Percentiles rank a stretch among this genome's conserved stretches.
Evolutionary conservation across 257 asterid species (phyloP).

Genomic region (Orobanche coerulescens): DNA sequence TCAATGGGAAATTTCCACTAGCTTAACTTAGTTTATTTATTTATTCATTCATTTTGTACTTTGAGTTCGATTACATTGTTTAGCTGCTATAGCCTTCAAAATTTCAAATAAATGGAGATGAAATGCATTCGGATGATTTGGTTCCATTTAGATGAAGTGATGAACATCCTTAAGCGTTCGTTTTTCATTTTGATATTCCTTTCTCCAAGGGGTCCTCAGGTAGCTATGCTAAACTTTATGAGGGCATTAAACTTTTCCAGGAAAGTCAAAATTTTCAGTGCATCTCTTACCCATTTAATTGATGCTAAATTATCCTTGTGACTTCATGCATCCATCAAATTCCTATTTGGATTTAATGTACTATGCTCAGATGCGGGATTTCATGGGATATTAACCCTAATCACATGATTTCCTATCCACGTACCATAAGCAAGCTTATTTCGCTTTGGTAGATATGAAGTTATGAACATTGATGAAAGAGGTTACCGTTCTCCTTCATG

Average conservation of each 20-base stretch:
- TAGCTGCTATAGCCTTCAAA: neutral
- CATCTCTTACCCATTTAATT: neutral
- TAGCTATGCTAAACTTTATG: neutral
- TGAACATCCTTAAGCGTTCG: neutral
- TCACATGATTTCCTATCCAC: too few relatives aligned
- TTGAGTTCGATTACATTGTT: neutral
- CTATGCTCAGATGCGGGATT: neutral
- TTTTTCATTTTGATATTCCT: neutral
- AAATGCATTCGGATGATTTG: neutral
- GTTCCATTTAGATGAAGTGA: neutral
- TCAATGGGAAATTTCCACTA: neutral
- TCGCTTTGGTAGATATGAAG: neutral
- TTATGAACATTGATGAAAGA: neutral
- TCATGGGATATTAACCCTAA: too few relatives aligned
- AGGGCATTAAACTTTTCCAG: neutral
- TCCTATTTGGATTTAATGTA: neutral
- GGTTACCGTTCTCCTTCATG: neutral
- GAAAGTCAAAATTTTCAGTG: neutral
- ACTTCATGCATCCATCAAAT: neutral
- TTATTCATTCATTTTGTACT: constrained; percentile 1
- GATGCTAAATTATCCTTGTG: neutral
- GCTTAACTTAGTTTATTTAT: neutral
- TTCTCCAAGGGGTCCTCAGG: neutral
- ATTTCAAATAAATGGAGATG: neutral
- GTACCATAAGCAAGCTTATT: neutral